phyloP scores from a whole-genome alignment of 176 grass and related monocot species.

The Avena insularis region DNA sequence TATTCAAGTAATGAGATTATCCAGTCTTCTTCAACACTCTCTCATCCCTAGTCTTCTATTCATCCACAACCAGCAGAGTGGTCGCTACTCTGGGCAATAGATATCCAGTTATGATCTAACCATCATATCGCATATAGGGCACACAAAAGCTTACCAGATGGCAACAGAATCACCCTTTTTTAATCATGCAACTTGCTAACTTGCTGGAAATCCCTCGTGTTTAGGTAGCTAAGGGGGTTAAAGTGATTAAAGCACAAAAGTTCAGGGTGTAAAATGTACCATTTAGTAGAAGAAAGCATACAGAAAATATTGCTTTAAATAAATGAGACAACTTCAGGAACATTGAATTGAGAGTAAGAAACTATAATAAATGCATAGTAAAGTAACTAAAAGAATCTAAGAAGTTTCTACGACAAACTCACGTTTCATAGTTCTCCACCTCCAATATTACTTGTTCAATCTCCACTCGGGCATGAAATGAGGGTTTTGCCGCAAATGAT shows the following conservation, averaged over 20 bases:
- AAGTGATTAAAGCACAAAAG: neutral
- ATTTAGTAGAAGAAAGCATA: neutral
- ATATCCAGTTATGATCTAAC: neutral
- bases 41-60: neutral
- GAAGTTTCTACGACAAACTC: constrained; percentile 43
- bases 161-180: neutral
- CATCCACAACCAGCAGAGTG: neutral
- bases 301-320: neutral
- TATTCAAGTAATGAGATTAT: constrained; percentile 19
- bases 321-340: constrained; percentile 19
- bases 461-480: constrained; percentile 86
- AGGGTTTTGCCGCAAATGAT: constrained; percentile 92
- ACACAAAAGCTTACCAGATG: neutral
- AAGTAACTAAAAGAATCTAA: constrained; percentile 31
- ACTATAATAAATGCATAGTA: constrained; percentile 13
- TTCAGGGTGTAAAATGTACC: constrained; percentile 15
- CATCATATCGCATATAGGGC: constrained; percentile 8
- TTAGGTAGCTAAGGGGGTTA: neutral
- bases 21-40: neutral
- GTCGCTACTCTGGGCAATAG: neutral
- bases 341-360: constrained; percentile 1
- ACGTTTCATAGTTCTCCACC: constrained; percentile 89
- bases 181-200: constrained; percentile 5
- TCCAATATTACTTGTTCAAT: constrained; percentile 94
- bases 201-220: neutral